phyloP scores from a whole-genome alignment of 306 rosid species.

The Comarum palustre region DNA sequence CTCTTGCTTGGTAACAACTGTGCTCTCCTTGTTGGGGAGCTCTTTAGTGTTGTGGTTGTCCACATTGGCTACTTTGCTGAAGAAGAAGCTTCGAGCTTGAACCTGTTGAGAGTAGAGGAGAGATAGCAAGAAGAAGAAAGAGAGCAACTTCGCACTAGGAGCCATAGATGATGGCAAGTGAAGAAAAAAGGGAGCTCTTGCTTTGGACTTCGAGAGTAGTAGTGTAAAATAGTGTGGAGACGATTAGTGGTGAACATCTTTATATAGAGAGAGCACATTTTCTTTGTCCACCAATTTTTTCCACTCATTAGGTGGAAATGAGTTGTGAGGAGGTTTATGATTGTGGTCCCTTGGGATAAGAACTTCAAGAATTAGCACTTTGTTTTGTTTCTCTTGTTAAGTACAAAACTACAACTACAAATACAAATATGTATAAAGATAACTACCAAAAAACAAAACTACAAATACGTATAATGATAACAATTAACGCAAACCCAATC shows the following conservation, averaged over 20 bases:
- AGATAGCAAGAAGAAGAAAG: conserved; percentile 39
- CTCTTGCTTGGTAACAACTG: conserved; percentile 26
- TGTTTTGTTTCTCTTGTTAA: background rate
- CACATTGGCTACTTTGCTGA: conserved; percentile 65
- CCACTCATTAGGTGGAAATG: conserved; percentile 51
- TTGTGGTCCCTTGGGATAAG: conserved; percentile 53
- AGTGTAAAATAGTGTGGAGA: conserved; percentile 8
- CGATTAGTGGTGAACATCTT: conserved; percentile 17
- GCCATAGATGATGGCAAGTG: conserved; percentile 47
- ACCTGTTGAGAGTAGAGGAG: conserved; percentile 50
- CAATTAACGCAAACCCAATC: no score
- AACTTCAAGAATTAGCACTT: conserved; percentile 24
- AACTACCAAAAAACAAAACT: no score
- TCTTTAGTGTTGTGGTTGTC: conserved; percentile 26
- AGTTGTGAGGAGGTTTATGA: conserved; percentile 31
- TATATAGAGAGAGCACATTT: conserved; percentile 48
- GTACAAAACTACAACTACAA: no score
- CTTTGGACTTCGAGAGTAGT: conserved; percentile 3
- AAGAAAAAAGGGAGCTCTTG: background rate
- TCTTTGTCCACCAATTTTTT: conserved; percentile 26
- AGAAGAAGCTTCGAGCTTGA: conserved; percentile 69
- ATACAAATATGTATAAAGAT: no score
- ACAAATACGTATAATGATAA: no score
- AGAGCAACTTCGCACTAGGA: conserved; percentile 28
- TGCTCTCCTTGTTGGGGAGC: conserved; percentile 32